Evolutionary conservation across 305 asterid genomes (phyloP).

Genomic region (Coffea humblotiana): DNA sequence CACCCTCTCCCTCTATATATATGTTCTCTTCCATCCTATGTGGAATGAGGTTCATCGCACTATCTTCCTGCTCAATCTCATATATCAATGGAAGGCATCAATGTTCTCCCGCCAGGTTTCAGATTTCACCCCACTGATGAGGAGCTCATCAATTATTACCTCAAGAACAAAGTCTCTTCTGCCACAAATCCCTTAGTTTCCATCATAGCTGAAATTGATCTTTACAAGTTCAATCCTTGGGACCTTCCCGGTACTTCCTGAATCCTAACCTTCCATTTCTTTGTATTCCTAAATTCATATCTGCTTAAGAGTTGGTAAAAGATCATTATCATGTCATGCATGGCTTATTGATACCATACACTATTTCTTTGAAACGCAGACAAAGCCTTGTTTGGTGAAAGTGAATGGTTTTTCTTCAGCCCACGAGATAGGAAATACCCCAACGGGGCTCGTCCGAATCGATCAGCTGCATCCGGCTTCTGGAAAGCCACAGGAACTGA

Average conservation of each 20-base stretch:
- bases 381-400: slow-evolving; percentile 36
- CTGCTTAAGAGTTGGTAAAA: too few relatives aligned
- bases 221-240: slow-evolving; percentile 41
- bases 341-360: background rate
- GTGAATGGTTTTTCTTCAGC: slow-evolving; percentile 40
- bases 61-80: background rate
- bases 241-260: slow-evolving; percentile 34
- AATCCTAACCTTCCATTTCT: background rate
- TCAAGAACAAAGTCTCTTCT: slow-evolving; percentile 19
- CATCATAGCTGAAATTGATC: slow-evolving; percentile 36
- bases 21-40: background rate
- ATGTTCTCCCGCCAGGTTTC: slow-evolving; percentile 33
- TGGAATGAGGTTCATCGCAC: background rate
- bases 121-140: slow-evolving; percentile 38
- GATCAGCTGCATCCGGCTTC: slow-evolving; percentile 35
- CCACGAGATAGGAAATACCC: slow-evolving; percentile 40
- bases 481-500: slow-evolving; percentile 82
- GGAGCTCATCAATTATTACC: slow-evolving; percentile 34
- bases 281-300: background rate
- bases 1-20: background rate
- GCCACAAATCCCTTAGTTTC: slow-evolving; percentile 26
- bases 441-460: slow-evolving; percentile 38
- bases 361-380: slow-evolving; percentile 8
- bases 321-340: background rate
- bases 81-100: slow-evolving; percentile 17